Conservation (phyloP, 495 filamentous ascomycete species). For the Xylaria intraflava region DNA sequence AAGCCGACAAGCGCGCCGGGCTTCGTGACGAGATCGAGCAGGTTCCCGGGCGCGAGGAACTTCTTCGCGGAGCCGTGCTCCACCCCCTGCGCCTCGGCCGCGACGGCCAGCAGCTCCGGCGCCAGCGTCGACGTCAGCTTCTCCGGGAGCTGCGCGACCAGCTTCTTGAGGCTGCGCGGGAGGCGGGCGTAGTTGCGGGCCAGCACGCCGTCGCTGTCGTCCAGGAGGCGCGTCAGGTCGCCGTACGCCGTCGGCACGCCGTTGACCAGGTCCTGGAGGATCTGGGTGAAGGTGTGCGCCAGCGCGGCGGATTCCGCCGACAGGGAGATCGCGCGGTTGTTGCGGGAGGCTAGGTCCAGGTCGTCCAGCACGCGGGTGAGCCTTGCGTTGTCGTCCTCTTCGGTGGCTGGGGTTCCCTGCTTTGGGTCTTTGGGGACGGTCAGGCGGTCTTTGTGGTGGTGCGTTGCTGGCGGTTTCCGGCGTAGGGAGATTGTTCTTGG, state of each 20-base stretch:
- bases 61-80: conserved; percentile 30
- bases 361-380: conserved; percentile 69
- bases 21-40: conserved; percentile 78
- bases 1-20: conserved; percentile 76
- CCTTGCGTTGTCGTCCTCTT: conserved; percentile 70
- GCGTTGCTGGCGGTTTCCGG: conserved; percentile 16
- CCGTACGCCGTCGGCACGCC: conserved; percentile 89
- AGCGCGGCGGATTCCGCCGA: conserved; percentile 73
- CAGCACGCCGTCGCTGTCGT: conserved; percentile 68
- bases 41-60: conserved; percentile 33
- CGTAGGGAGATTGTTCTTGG: conserved; percentile 15
- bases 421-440: conserved; percentile 5
- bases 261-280: conserved; percentile 86
- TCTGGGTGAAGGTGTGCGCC: conserved; percentile 72
- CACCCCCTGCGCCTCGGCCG: conserved; percentile 62
- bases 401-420: conserved; percentile 20
- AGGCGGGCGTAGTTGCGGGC: conserved; percentile 69
- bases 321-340: conserved; percentile 77
- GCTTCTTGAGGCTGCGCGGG: conserved; percentile 75
- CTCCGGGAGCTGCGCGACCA: conserved; percentile 77
- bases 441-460: conserved; percentile 12
- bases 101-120: conserved; percentile 73
- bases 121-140: conserved; percentile 68
- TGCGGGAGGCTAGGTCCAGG: conserved; percentile 64
- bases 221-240: conserved; percentile 77